Evolutionary conservation across 805 yeast genomes (phyloP).

Genomic region (Lipomyces orientalis): DNA sequence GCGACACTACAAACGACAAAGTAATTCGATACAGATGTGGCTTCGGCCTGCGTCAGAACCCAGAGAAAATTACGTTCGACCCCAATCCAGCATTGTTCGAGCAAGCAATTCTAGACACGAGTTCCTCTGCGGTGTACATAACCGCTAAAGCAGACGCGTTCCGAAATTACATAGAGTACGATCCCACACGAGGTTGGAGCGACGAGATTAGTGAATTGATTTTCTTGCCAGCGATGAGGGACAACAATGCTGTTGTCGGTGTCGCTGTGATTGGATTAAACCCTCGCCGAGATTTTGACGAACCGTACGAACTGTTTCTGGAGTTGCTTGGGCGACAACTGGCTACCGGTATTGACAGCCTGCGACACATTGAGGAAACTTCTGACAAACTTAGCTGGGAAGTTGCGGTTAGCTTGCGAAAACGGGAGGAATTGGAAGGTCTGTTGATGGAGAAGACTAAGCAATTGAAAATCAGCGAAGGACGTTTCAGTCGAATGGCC

Average conservation of each 20-base stretch:
- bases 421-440: conserved; percentile 30
- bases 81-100: conserved; percentile 28
- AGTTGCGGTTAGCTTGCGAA: conserved; percentile 22
- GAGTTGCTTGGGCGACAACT: conserved; percentile 37
- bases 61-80: conserved; percentile 20
- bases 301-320: conserved; percentile 34
- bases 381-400: conserved; percentile 33
- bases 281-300: conserved; percentile 34
- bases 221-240: conserved; percentile 37
- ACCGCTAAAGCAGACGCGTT: conserved; percentile 28
- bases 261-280: conserved; percentile 36
- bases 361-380: conserved; percentile 32
- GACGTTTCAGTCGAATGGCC: conserved; percentile 37
- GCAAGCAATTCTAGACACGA: conserved; percentile 33
- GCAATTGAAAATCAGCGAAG: conserved; percentile 34
- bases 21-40: conserved; percentile 29
- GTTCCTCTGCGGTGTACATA: conserved; percentile 29
- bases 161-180: conserved; percentile 27
- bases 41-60: conserved; percentile 25
- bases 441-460: conserved; percentile 27
- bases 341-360: conserved; percentile 34
- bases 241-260: conserved; percentile 34
- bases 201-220: conserved; percentile 29
- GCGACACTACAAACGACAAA: conserved; percentile 15
- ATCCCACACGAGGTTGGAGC: conserved; percentile 37